A percentile compares a stretch with the other conserved stretches of the same genome.
Conservation (phyloP, 1,139 yeast genomes). For the Magnusiomyces paraingens region DNA sequence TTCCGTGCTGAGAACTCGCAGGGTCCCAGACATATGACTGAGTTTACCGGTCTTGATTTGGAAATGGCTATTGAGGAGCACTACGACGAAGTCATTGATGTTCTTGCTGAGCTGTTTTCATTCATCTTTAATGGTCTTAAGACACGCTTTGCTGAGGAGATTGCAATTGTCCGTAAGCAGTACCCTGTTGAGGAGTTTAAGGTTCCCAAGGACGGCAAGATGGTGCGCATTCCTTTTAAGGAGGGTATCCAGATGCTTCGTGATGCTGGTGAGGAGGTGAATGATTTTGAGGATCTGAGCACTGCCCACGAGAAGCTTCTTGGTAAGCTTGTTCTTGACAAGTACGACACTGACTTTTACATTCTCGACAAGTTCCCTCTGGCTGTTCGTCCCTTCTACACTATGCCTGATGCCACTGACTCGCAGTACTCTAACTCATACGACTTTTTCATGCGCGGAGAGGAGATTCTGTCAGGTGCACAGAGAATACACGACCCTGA, state of each 20-base stretch:
- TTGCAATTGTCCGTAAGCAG: conserved; percentile 85
- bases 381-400: conserved; percentile 94
- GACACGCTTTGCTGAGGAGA: conserved; percentile 71
- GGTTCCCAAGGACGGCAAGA: conserved; percentile 64
- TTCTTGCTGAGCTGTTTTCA: conserved; percentile 76
- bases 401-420: conserved; percentile 96
- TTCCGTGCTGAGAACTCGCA: conserved; percentile 98
- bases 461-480: conserved; percentile 96
- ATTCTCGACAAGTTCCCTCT: conserved; percentile 97
- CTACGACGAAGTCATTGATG: conserved; percentile 88
- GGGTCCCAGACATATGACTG: conserved; percentile 99
- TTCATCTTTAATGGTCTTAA: conserved; percentile 83
- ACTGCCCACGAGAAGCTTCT: conserved; percentile 92
- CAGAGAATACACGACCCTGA: conserved; percentile 96
- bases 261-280: conserved; percentile 73
- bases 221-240: conserved; percentile 83
- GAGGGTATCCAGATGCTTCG: conserved; percentile 86
- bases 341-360: conserved; percentile 95
- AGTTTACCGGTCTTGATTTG: conserved; percentile 92
- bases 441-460: conserved; percentile 99
- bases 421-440: conserved; percentile 80
- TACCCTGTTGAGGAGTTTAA: conserved; percentile 97
- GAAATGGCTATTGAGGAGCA: conserved; percentile 99
- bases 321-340: conserved; percentile 86
- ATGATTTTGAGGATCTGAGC: conserved; percentile 79